phyloP scores from a whole-genome alignment of 192 early-diverging fungal species.

The Coemansia pectinata region DNA sequence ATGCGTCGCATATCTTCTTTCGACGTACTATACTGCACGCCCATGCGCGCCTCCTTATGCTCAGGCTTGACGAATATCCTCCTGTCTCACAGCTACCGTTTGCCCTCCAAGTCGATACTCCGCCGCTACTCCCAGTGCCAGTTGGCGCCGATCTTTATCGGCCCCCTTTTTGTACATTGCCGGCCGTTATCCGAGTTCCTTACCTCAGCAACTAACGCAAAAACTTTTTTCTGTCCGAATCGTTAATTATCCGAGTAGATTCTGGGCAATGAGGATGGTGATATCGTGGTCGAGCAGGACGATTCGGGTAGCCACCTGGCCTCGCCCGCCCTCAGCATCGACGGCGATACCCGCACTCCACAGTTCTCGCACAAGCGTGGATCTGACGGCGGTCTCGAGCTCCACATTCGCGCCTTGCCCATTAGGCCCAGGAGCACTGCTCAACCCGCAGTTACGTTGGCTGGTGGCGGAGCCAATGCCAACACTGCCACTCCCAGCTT shows the following conservation, averaged over 20 bases:
- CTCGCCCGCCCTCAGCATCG: conserved; percentile 30
- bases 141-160: not conserved
- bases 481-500: not conserved
- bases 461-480: conserved; percentile 20
- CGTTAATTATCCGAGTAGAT: conserved; percentile 25
- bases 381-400: conserved; percentile 38
- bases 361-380: conserved; percentile 34
- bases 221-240: not conserved
- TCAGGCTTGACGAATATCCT: not conserved
- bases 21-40: conserved; percentile 23
- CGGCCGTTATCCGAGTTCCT: not conserved
- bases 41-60: conserved; percentile 14
- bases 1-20: not conserved
- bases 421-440: conserved; percentile 10
- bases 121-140: not conserved
- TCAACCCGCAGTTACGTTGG: conserved; percentile 4
- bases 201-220: not conserved
- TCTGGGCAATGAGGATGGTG: conserved; percentile 53
- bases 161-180: not conserved
- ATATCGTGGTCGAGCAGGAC: conserved; percentile 49
- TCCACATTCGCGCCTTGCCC: conserved; percentile 48
- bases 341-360: conserved; percentile 36
- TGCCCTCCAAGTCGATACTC: not conserved
- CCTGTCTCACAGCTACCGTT: not conserved
- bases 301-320: conserved; percentile 25